These are phyloP conservation scores for Boletales sp. DNA, from an alignment of 768 basidiomycete species.

Conservation along the genomic window DNA sequence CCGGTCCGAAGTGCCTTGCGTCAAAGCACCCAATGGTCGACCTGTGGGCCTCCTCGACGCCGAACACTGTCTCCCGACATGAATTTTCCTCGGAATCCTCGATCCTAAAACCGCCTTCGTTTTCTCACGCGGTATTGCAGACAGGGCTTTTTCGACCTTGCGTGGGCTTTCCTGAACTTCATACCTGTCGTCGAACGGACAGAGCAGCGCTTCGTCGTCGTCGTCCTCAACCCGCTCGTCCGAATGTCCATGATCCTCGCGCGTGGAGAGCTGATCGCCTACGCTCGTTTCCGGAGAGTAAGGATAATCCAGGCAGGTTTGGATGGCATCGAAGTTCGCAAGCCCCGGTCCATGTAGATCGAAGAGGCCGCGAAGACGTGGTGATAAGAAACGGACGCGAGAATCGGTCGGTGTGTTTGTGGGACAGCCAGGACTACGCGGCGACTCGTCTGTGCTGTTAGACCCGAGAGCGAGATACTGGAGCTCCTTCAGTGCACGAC, in stretches of 20 bases:
- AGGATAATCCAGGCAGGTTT: conserved; percentile 25
- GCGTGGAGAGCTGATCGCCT: conserved; percentile 2
- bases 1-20: conserved; percentile 10
- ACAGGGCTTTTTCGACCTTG: conserved; percentile 13
- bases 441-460: conserved; percentile 10
- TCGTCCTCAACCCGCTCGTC: conserved; percentile 28
- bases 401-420: conserved; percentile 19
- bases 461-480: conserved; percentile 17
- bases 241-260: conserved; percentile 7
- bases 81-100: conserved; percentile 20
- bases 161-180: conserved; percentile 5
- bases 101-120: conserved; percentile 4
- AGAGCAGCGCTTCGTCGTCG: conserved; percentile 18
- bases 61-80: conserved; percentile 16
- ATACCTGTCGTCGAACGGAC: conserved; percentile 25
- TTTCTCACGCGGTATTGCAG: conserved; percentile 8
- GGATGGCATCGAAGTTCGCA: conserved; percentile 18
- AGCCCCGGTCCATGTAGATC: conserved; percentile 26
- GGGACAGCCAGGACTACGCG: conserved; percentile 16
- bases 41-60: conserved; percentile 6
- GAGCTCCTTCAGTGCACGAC: conserved; percentile 18
- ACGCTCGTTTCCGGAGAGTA: conserved; percentile 15
- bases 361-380: conserved; percentile 31
- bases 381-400: conserved; percentile 16
- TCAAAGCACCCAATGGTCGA: neutral